phyloP scores from a whole-genome alignment of 495 filamentous ascomycete genomes.

The Penicillium ucsense region DNA sequence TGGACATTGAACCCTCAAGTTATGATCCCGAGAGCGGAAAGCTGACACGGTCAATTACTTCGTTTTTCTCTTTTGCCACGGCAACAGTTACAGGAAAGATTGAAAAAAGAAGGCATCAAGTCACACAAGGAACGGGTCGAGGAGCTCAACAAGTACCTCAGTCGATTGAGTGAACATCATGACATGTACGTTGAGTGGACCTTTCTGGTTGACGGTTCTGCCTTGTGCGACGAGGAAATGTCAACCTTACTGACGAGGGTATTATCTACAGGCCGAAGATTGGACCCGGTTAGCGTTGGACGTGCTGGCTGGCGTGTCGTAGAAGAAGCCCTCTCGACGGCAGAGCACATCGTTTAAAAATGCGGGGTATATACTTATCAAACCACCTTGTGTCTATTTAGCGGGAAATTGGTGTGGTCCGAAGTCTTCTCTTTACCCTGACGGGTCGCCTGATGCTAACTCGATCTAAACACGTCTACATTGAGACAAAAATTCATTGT shows the following conservation, averaged over 20 bases:
- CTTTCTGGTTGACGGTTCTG: too few relatives aligned
- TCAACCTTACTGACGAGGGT: slow-evolving; percentile 2
- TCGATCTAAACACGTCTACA: too few relatives aligned
- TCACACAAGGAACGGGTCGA: slow-evolving; percentile 96
- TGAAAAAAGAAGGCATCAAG: slow-evolving; percentile 77
- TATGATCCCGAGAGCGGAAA: too few relatives aligned
- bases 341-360: too few relatives aligned
- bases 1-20: not conserved
- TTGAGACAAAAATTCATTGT: too few relatives aligned
- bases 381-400: too few relatives aligned
- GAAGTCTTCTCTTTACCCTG: too few relatives aligned
- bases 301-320: not conserved
- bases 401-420: too few relatives aligned
- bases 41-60: not conserved
- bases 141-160: slow-evolving; percentile 88
- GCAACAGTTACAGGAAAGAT: slow-evolving; percentile 55
- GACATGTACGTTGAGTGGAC: slow-evolving; percentile 59
- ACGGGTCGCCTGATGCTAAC: too few relatives aligned
- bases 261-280: slow-evolving; percentile 52
- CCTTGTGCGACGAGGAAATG: too few relatives aligned
- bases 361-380: too few relatives aligned
- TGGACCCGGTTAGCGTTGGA: slow-evolving; percentile 47
- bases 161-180: slow-evolving; percentile 88
- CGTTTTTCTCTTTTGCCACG: not conserved
- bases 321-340: too few relatives aligned